Evolutionary conservation across 345 rosid genomes (phyloP), one percentile per base, ranked within the genome.

Genomic region (Arabis hirsuta): DNA sequence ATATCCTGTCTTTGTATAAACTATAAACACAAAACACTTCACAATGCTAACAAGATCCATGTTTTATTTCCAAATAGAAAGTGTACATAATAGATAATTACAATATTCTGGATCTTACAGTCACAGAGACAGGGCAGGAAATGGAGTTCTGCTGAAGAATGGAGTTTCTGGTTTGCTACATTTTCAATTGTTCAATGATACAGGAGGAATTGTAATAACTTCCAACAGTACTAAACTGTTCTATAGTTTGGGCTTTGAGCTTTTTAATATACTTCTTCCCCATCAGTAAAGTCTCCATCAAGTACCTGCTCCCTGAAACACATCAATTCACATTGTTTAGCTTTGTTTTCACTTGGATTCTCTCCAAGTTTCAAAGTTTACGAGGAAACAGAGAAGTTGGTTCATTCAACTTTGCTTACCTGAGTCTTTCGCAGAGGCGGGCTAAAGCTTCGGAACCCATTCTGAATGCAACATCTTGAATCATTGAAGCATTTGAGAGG

Each of bases 401-500:
- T 22, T 3, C 14, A 51, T 55, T 24, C 27, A 44, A 63, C 45
- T 61, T 42, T 46, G 36, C 13, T 46, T 78, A 91, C 99, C 97
- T 90, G 78, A 88, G 73, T 82, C 97, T 90, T 74, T 80, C 90
- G 64, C 98, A 96, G 52, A 92, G 91, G 68, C 96, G 98, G 14
- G 96, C 99, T 81, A 96, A 81, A 68, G 96, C 88, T 79, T 88
- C 95, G 3, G 99, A 78, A 50, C 98, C 97, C 31, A 88, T 85
- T 73, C 97, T 82, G 26, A 74, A 83, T 14, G 96, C 99, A 62
- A 86, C 90, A 79, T 92, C 95, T 82, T 85, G 94, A 26, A 96
- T 88, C 79, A 66, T 62, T 16, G 83, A 81, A 74, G 97, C 98
- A 83, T 87, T 92, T 65, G 84, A 79, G 68, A 73, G 80, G 22